Percentiles rank a stretch among this genome's conserved stretches.
Evolutionary conservation across 345 rosid genomes (phyloP).

Genomic region (Cardamine chenopodiifolia): DNA sequence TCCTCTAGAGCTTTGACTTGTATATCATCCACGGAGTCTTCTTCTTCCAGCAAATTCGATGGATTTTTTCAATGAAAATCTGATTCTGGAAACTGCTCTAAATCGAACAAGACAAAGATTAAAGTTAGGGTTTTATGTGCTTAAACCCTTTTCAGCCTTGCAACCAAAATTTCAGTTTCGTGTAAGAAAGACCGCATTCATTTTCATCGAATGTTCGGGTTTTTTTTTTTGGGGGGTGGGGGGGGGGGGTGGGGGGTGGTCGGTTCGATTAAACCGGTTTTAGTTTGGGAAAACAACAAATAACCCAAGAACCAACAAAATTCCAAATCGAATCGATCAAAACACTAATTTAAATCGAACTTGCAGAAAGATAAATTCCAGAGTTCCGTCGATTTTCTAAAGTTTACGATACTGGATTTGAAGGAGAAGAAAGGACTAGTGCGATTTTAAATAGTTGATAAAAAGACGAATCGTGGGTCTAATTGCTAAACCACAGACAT

Average conservation of each 20-base stretch:
- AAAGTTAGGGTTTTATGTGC: background rate
- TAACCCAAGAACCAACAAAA: background rate
- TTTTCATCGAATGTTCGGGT: background rate
- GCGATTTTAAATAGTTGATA: too few species aligned
- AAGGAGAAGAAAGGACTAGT: too few species aligned
- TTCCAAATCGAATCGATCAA: background rate
- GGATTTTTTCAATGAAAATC: background rate
- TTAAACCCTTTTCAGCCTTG: background rate
- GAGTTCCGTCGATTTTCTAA: too few species aligned
- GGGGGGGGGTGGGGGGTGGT: too few species aligned
- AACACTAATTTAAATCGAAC: background rate
- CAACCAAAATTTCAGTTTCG: background rate
- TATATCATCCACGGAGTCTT: constrained; percentile 29
- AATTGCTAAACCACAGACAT: background rate
- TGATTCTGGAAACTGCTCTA: background rate
- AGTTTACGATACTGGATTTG: too few species aligned
- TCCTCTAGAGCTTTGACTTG: constrained; percentile 49
- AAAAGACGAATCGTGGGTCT: too few species aligned
- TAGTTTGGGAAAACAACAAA: background rate
- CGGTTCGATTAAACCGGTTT: background rate
- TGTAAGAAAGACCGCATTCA: background rate
- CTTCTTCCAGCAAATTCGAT: background rate
- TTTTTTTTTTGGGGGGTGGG: too few species aligned
- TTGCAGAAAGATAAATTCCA: too few species aligned
- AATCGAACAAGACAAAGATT: background rate